phyloP scores from a whole-genome alignment of 164 flowering plant species.

The Nelumbo lutea region DNA sequence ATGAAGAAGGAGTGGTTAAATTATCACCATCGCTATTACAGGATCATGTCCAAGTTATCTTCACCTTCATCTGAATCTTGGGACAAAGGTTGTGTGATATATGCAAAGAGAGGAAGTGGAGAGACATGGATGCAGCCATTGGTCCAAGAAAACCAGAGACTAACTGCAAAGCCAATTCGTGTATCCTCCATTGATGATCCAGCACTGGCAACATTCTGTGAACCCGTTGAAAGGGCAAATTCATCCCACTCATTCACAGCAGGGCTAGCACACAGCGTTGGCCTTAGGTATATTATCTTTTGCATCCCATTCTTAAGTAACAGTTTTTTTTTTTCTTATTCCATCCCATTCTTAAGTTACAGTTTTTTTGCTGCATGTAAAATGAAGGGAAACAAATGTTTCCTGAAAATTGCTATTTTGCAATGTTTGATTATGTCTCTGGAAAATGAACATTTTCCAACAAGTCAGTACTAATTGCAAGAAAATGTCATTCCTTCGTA shows the following conservation, averaged over 20 bases:
- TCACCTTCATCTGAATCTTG: conserved; percentile 41
- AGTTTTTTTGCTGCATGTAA: no score
- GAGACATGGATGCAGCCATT: conserved; percentile 89
- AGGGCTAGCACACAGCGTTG: conserved; percentile 77
- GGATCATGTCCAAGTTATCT: conserved; percentile 41
- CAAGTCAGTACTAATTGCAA: no score
- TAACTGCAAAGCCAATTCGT: conserved; percentile 40
- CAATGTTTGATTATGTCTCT: no score
- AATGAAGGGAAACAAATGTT: no score
- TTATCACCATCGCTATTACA: conserved; percentile 56
- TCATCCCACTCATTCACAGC: conserved; percentile 83
- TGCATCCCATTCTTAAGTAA: not conserved
- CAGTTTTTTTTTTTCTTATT: not conserved
- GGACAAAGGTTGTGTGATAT: conserved; percentile 78
- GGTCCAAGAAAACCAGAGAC: conserved; percentile 23
- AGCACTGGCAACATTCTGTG: conserved; percentile 75
- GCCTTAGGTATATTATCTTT: conserved; percentile 49
- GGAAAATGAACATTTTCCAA: no score
- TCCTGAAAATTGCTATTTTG: no score
- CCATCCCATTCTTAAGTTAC: no score
- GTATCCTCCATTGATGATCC: conserved; percentile 75
- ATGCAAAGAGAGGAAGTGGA: conserved; percentile 59
- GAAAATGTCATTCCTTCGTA: no score
- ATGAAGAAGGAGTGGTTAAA: conserved; percentile 71
- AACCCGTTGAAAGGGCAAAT: conserved; percentile 81